These are phyloP conservation scores for Gaillardinia entomophila DNA, from an alignment of 805 yeast species.

Conservation along the genomic window DNA sequence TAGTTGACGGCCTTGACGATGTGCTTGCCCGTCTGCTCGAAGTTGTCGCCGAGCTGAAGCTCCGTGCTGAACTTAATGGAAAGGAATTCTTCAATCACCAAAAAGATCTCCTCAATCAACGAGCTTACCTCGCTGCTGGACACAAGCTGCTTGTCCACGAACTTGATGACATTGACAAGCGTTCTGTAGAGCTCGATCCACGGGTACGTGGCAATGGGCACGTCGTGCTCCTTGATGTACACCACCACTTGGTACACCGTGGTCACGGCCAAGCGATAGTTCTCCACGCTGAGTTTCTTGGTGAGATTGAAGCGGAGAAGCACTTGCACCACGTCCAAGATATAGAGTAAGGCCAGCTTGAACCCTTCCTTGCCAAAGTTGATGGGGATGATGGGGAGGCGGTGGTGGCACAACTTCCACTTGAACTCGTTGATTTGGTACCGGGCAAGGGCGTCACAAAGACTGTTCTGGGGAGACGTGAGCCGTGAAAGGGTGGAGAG, in stretches of 20 bases:
- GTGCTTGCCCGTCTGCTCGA: slow-evolving; percentile 12
- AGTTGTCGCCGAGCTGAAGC: slow-evolving; percentile 9
- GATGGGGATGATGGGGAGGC: slow-evolving; percentile 26
- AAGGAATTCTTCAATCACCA: slow-evolving; percentile 8
- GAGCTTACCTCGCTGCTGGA: slow-evolving; percentile 10
- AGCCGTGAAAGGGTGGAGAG: slow-evolving; percentile 22
- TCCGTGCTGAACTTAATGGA: slow-evolving; percentile 12
- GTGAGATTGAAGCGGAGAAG: slow-evolving; percentile 34
- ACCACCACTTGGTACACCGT: slow-evolving; percentile 19
- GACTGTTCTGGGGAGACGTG: slow-evolving; percentile 5
- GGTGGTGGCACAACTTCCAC: slow-evolving; percentile 40
- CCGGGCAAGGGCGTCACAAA: not conserved
- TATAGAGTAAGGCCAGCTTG: slow-evolving; percentile 27
- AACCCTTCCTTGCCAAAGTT: slow-evolving; percentile 13
- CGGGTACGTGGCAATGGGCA: slow-evolving; percentile 18
- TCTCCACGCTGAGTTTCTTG: slow-evolving; percentile 25
- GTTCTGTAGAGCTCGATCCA: slow-evolving; percentile 32
- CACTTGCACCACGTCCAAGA: slow-evolving; percentile 24
- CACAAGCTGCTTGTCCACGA: slow-evolving; percentile 15
- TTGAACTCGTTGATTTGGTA: slow-evolving; percentile 25
- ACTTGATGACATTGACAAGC: slow-evolving; percentile 23
- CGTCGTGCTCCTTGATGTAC: slow-evolving; percentile 11
- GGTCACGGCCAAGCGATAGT: slow-evolving; percentile 20
- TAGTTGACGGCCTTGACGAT: slow-evolving; percentile 18
- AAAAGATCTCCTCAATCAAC: slow-evolving; percentile 10